Base-by-base conservation (phyloP, 78 protist species). In the Polysphondylium violaceum region DNA sequence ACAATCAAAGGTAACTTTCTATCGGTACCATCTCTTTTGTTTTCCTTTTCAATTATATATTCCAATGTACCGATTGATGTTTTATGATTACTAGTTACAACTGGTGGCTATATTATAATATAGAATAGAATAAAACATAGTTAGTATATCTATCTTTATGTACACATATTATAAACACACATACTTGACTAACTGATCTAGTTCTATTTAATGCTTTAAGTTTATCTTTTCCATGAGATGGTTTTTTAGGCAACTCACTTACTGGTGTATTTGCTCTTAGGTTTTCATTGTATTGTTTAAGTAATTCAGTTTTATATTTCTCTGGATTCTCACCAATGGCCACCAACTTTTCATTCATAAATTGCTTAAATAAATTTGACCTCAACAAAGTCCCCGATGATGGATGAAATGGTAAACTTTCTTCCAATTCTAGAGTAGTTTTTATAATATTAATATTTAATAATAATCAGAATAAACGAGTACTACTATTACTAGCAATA, bases 341-440 rank as follows among this genome's bases (percentile, higher is more conserved):
- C 21, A 38, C 21, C 41, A 59, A 33, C 27, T 83, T 83, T 55
- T 69, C 79, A 56, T 58, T 74, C 53, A 83, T 83, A 83, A 83
- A 83, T 43, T 83, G 91, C 58, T 83, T 72, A 21, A 58, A 83
- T 21, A 83, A 63, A 9, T 73, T 67, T 58, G 91, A 83, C 59
- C 65, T 83, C 63, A 83, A 68, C 58, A 40, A 41, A 19, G 91
- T 83, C 3, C 91, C 91, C 35, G 91, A 83, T 31, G 91, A 59
- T 69, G 91, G 79, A 50, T 63, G n/a, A 43, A 83, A 83, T 44
- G 50, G 71, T 50, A 50, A n/a, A n/a, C n/a, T n/a, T 50, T 72
- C 78, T 72, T 69, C 71, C 29, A 83, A 41, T 33, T 83, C 91
- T 83, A 69, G 16, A 63, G 23, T n/a, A 33, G 19, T 29, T 16